Base-by-base conservation (phyloP, 1,284 basidiomycete species). In the Leccinum subrobustum region DNA sequence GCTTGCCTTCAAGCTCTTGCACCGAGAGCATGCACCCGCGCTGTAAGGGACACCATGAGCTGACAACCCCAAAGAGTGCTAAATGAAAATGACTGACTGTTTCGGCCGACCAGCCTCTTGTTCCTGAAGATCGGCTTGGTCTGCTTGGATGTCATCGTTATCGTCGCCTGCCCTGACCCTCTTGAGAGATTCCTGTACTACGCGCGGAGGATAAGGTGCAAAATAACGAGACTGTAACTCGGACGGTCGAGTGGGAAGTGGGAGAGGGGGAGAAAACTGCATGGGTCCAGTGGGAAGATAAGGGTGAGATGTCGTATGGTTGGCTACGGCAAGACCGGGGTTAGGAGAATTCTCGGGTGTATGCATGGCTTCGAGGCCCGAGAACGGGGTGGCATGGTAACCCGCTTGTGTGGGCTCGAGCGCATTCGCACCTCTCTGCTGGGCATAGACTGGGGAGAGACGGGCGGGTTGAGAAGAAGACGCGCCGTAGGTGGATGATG, bases 1-100 rank as follows among this genome's bases (percentile, higher is more conserved):
- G 60, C 73, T n/a, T 60, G 82, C 82, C 78, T 92, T 92, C 60
- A 92, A 73, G 58, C 79, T 82, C 72, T 89, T 91, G 76, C 89
- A 92, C n/a, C 89, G 81, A 53, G 79, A 80, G 65, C 87, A 90
- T 31, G 87, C 87, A 35, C 85, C 84, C 54, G 73, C 66, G n/a
- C 80, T 83, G 37, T 37, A 44, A 16, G 37, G 20, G 57, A 35
- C 35, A 20, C 50, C 18, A 52, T 62, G 11, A 67, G 51, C 12
- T 47, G 50, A 33, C 33, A 37, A 18, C 5, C 6, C 31, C 20
- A 4, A 9, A 56, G 37, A 20, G 25, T n/a, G 23, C 18, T 3
- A 56, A 44, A 6, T 14, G 5, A 12, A n/a, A 18, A 29, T 5
- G 6, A 65, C 67, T 60, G 47, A 70, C 71, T 53, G 58, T 59